These are phyloP conservation scores for Tranzscheliella williamsii DNA, from an alignment of 1,284 basidiomycete species.

Conservation along the genomic window DNA sequence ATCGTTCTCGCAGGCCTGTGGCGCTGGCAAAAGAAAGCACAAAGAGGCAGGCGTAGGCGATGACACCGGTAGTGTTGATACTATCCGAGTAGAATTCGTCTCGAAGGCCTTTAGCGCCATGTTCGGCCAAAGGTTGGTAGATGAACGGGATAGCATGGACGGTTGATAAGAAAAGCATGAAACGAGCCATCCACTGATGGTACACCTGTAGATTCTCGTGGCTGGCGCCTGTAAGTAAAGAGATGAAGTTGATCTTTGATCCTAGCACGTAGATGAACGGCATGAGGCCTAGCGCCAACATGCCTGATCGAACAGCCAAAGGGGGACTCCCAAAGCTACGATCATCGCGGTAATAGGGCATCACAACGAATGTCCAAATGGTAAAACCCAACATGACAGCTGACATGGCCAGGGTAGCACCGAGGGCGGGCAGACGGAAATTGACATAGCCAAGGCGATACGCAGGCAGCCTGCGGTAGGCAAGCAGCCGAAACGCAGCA, in stretches of 20 bases:
- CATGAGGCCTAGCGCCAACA: conserved; percentile 49
- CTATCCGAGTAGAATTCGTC: conserved; percentile 29
- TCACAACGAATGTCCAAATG: conserved; percentile 36
- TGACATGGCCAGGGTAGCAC: conserved; percentile 20
- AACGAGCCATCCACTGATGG: conserved; percentile 51
- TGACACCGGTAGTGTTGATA: conserved; percentile 47
- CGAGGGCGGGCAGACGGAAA: conserved; percentile 30
- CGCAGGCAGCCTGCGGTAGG: conserved; percentile 15
- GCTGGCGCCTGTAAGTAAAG: conserved; percentile 44
- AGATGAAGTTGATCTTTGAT: conserved; percentile 54
- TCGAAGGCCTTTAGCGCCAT: conserved; percentile 29
- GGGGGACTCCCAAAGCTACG: conserved; percentile 44
- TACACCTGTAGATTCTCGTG: conserved; percentile 54
- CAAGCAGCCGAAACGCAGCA: conserved; percentile 14
- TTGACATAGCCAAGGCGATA: conserved; percentile 20
- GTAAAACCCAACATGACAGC: conserved; percentile 39
- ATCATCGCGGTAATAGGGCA: conserved; percentile 45
- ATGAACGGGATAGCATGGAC: conserved; percentile 55
- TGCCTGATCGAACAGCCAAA: conserved; percentile 47
- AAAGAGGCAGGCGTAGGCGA: conserved; percentile 40
- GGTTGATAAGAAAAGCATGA: conserved; percentile 50
- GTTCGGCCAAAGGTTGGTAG: conserved; percentile 37
- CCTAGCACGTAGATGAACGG: conserved; percentile 50
- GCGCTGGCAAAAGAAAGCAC: conserved; percentile 44
- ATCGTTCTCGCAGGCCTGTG: conserved; percentile 40